Base-by-base conservation (phyloP, 768 basidiomycete species). In the Mycena haematopus region DNA sequence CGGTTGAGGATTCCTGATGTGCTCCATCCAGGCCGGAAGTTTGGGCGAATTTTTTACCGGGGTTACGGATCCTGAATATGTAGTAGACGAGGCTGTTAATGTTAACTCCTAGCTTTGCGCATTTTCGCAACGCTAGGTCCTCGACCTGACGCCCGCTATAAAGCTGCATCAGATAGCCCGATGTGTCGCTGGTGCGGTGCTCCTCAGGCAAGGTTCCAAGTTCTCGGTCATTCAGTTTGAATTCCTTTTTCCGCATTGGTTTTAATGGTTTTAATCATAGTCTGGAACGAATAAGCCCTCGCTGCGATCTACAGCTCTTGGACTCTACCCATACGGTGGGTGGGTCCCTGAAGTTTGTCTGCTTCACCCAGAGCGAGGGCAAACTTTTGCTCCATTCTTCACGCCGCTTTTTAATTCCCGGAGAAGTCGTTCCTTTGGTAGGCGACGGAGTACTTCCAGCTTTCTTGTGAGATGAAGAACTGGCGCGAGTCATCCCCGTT, bases 191-290 rank as follows among this genome's bases (percentile, higher is more conserved):
- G 10, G 6, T 9, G 11, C 11, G 21, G n/a, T 15, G 51, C 40
- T 59, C 59, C 10, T 36, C 21, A 47, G 59, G 59, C 33, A 60
- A 19, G 22, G 31, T 54, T 9, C 6, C 44, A 10, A 60, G 35
- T 19, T 60, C 59, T 6, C 45, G 25, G 24, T 46, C 44, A 24
- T 35, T 49, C 7, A 60, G 52, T 14, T 25, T 35, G 40, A 15
- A 54, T 1, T 40, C 6, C 21, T 27, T 27, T 42, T 24, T 22
- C 15, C n/a, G 45, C 45, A 6, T 46, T 19, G n/a, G 44, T 19
- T 17, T 60, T 60, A 22, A 8, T 21, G 24, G 9, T 31, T 31
- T 31, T 31, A n/a, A n/a, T n/a, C n/a, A 53, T 33, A 21, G 58
- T 53, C 59, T 60, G 52, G 1, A 38, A 31, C 19, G 14, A 10